phyloP scores from a whole-genome alignment of 805 yeast species.

The Torulaspora microellipsoides region DNA sequence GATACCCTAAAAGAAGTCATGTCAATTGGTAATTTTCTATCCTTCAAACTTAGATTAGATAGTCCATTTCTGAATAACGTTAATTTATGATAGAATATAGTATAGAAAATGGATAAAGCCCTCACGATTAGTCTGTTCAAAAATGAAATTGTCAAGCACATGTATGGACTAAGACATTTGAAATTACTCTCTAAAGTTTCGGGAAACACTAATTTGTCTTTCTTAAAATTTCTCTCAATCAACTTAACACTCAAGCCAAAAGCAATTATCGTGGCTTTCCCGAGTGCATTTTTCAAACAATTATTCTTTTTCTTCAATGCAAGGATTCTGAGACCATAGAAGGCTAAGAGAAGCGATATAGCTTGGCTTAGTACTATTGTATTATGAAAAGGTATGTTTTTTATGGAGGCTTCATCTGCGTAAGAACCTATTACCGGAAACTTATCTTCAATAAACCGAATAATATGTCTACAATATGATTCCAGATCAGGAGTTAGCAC shows the following conservation, averaged over 20 bases:
- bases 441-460: constrained; percentile 5
- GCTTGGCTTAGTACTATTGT: constrained; percentile 1
- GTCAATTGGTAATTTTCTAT: not conserved
- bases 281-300: constrained; percentile 3
- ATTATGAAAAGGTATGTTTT: not conserved
- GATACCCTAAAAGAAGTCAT: not conserved
- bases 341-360: constrained; percentile 5
- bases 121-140: constrained; percentile 6
- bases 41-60: constrained; percentile 1
- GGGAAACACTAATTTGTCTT: constrained; percentile 19
- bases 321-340: constrained; percentile 14
- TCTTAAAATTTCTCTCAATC: constrained; percentile 6
- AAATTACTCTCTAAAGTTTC: constrained; percentile 6
- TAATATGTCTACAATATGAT: constrained; percentile 1
- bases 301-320: not conserved
- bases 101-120: constrained; percentile 10
- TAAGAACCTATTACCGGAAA: constrained; percentile 7
- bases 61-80: constrained; percentile 7
- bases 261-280: constrained; percentile 12
- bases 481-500: constrained; percentile 10
- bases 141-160: constrained; percentile 8
- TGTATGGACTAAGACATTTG: constrained; percentile 18
- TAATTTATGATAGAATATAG: constrained; percentile 9
- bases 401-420: constrained; percentile 2
- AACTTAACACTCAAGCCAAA: constrained; percentile 13